These are phyloP conservation scores for Leishmania tropica DNA, from an alignment of 208 protist genomes.

Conservation along the genomic window DNA sequence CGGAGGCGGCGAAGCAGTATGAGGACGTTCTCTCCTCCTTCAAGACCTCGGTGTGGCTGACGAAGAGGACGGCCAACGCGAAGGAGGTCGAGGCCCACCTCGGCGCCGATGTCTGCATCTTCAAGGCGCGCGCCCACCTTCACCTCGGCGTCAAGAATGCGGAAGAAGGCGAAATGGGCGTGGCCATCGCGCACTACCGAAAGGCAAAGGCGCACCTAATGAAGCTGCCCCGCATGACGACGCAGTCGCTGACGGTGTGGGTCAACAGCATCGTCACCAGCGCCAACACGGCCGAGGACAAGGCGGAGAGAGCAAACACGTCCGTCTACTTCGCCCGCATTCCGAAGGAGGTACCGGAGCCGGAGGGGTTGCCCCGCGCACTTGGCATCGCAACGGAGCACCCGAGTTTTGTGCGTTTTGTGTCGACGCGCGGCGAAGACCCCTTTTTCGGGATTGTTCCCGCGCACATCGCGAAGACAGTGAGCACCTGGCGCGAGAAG, in stretches of 20 bases:
- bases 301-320: slow-evolving; percentile 70
- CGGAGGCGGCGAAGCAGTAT: slow-evolving; percentile 71
- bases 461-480: slow-evolving; percentile 63
- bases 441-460: slow-evolving; percentile 90
- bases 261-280: slow-evolving; percentile 68
- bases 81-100: slow-evolving; percentile 64
- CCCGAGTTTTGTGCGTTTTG: slow-evolving; percentile 52
- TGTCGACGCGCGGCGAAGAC: slow-evolving; percentile 68
- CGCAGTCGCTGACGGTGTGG: slow-evolving; percentile 47
- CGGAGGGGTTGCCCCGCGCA: slow-evolving; percentile 53
- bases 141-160: slow-evolving; percentile 61
- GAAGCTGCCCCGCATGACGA: slow-evolving; percentile 59
- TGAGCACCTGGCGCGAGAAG: slow-evolving; percentile 59
- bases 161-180: slow-evolving; percentile 55
- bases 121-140: slow-evolving; percentile 69
- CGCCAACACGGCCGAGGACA: slow-evolving; percentile 60
- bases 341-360: slow-evolving; percentile 64
- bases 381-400: slow-evolving; percentile 68
- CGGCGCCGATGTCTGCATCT: slow-evolving; percentile 41
- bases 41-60: slow-evolving; percentile 52
- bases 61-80: slow-evolving; percentile 30
- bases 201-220: slow-evolving; percentile 56
- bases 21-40: slow-evolving; percentile 57
- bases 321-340: slow-evolving; percentile 82
- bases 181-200: slow-evolving; percentile 74